Evolutionary conservation across 225 moss, liverwort and hornwort species (phyloP), one percentile per base, ranked within the genome.

Genomic region (Climacium dendroides): DNA sequence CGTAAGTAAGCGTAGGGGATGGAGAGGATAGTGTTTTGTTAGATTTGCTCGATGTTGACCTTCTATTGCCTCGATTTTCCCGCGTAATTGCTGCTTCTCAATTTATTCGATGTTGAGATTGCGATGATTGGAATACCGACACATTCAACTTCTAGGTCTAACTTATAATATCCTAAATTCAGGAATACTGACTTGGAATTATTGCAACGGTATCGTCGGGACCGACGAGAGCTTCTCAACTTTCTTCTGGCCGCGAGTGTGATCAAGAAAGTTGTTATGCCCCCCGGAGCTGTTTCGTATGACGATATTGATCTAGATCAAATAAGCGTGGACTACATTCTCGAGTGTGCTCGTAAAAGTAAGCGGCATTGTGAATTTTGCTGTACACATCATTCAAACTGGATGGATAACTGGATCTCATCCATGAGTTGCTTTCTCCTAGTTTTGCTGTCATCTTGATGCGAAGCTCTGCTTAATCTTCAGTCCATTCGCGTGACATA

Each of bases 231-330:
- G 91, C 95, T 98, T 81, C 93, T 98, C 34, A 92, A 88, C 59
- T 98, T 95, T 87, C 92, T 98, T 55, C 93, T 98, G 50, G 93
- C 97, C 58, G 94, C 98, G 79, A 97, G 96, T 92, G 90, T 95
- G 91, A 92, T 98, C 74, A 97, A 97, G 95, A 98, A 95, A 92
- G 98, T 98, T 55, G 91, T 98, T 34, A 96, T 98, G 98, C 98
- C 98, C 39, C 98, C 98, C 23, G 98, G 98, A 86, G 98, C 98
- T 63, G 96, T 98, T 23, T 93, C 97, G 35, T 95, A 96, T 74
- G 97, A 97, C 71, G 98, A 98, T 83, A 94, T 98, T 66, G 95
- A 96, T 90, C 89, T 98, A 85, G 98, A 98, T 87, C 95, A 96
- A 88, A 92, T 98, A 90, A 98, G 98, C 89, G 98, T 97, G 91